A percentile compares a stretch with the other conserved stretches of the same genome.
Conservation (phyloP, 371 early-diverging fungal genomes). For the Zancudomyces culisetae region DNA sequence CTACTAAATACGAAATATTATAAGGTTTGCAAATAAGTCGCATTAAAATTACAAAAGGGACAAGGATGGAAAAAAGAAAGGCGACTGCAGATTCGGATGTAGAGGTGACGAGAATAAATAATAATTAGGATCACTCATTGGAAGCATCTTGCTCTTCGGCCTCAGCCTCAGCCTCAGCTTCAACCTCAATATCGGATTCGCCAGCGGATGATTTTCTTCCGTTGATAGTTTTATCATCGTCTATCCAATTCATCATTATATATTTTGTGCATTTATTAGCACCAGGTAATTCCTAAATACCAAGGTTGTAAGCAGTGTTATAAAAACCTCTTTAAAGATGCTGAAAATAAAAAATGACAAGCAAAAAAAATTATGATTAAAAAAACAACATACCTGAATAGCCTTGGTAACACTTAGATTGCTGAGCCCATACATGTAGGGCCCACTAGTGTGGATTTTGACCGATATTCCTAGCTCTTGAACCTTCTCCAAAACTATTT, state of each 20-base stretch:
- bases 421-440: slow-evolving; percentile 77
- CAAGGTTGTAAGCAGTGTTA: neutral
- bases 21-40: no score
- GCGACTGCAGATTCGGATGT: no score
- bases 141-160: no score
- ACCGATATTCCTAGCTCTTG: slow-evolving; percentile 54
- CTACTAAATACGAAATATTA: no score
- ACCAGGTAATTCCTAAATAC: slow-evolving; percentile 40
- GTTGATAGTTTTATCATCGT: no score
- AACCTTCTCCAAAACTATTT: slow-evolving; percentile 52
- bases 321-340: no score
- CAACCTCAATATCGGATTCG: neutral
- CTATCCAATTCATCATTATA: slow-evolving; percentile 13
- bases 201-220: no score
- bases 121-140: no score
- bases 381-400: slow-evolving; percentile 35
- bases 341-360: no score
- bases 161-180: neutral
- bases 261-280: slow-evolving; percentile 51
- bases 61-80: no score
- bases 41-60: no score
- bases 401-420: slow-evolving; percentile 69
- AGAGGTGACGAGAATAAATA: no score
- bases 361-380: neutral
- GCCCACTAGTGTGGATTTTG: slow-evolving; percentile 69